Evolutionary conservation across 108 stramenopile genomes (phyloP).

Genomic region (Nannochloropsis oceanica): DNA sequence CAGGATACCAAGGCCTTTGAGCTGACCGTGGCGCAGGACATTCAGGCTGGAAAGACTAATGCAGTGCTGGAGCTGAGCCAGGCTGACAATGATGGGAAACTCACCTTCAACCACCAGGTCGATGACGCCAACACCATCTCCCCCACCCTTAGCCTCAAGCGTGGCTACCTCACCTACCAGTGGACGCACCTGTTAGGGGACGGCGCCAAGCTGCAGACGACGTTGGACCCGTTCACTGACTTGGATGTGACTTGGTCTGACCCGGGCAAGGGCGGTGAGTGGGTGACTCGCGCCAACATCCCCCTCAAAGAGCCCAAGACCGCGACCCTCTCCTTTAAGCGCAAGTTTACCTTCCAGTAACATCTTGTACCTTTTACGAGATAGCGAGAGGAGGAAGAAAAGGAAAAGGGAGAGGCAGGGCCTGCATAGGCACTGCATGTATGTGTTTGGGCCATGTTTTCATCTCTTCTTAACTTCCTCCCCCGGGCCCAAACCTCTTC

Average conservation of each 20-base stretch:
- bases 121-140: not conserved
- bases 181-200: not conserved
- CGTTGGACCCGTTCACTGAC: not conserved
- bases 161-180: not conserved
- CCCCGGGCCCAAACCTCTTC: too few species aligned
- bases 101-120: not conserved
- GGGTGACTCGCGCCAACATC: not conserved
- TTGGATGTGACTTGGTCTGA: not conserved
- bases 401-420: too few species aligned
- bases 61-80: not conserved
- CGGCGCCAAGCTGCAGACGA: not conserved
- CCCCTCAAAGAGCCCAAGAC: not conserved
- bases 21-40: not conserved
- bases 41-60: not conserved
- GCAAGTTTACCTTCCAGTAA: not conserved
- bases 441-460: too few species aligned
- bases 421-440: too few species aligned
- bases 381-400: too few species aligned
- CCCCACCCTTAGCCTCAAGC: not conserved
- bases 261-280: not conserved
- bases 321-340: not conserved
- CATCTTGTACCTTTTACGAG: too few species aligned
- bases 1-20: not conserved
- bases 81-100: not conserved
- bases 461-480: too few species aligned